These are phyloP conservation scores for Cladochytrium replicatum DNA, from an alignment of 192 early-diverging fungal genomes.

Conservation along the genomic window DNA sequence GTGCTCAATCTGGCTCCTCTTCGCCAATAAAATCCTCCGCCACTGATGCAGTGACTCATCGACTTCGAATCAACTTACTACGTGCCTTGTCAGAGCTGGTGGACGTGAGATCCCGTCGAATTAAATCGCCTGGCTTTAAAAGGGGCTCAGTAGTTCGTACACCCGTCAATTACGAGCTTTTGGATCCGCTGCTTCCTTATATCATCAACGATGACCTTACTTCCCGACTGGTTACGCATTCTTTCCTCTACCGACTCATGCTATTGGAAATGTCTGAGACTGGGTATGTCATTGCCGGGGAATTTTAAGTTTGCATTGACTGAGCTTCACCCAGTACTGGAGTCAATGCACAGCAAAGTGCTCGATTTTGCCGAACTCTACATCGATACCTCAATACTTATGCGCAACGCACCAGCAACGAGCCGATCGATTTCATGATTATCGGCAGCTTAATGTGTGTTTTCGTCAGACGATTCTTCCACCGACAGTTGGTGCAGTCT, in stretches of 20 bases:
- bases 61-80: neutral
- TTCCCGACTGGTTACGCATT: neutral
- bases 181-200: too few relatives aligned
- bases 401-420: neutral
- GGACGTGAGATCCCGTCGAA: too few relatives aligned
- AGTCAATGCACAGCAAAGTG: neutral
- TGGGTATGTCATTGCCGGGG: neutral
- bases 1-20: neutral
- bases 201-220: too few relatives aligned
- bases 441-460: neutral
- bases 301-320: neutral
- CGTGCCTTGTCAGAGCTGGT: neutral
- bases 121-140: too few relatives aligned
- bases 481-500: neutral
- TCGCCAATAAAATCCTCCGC: neutral
- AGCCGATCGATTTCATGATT: constrained; percentile 6
- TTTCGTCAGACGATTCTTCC: neutral
- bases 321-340: neutral
- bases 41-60: neutral
- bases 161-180: too few relatives aligned
- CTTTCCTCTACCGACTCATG: neutral
- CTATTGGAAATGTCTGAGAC: neutral
- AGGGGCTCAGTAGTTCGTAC: too few relatives aligned
- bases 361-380: neutral
- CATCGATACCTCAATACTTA: neutral